Evolutionary conservation across 2,329 filamentous ascomycete species (phyloP), one percentile per base, ranked within the genome.

Genomic region (Aspergillus novoparasiticus): DNA sequence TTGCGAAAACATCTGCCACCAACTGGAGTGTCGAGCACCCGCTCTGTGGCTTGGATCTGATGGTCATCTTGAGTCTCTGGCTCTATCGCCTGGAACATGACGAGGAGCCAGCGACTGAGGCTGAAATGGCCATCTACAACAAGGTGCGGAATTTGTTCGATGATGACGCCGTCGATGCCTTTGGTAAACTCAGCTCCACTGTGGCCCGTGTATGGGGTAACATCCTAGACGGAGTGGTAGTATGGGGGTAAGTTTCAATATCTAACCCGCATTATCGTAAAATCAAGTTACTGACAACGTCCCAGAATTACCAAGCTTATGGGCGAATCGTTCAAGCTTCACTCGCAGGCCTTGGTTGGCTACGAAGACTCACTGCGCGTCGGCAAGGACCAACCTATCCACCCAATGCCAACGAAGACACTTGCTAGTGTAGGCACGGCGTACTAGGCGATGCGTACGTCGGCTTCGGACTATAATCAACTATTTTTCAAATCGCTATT

Each of bases 1-100:
- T 98, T 66, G 94, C 94, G n/a, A 90, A 94, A 70, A 97, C 94
- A 26, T 97, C 94, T 54, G 93, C 95, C 26, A 97, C 95, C 54
- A 98, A 98, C 81, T 99, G 95, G 95, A 98, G 94, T 78, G 92
- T 98, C 65, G 95, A 99, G 82, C 94, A 99, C 78, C 94, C 95
- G 58, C 89, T 99, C 63, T 97, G 94, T 75, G 94, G 94, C 66
- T 88, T 99, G 82, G 95, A 99, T 79, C 86, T 98, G 70, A 97
- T 99, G 88, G 95, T 98, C 78, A 95, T 97, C 72, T 89, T 99
- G 71, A 97, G 93, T 74, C 85, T 98, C 70, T 99, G 95, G 95
- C 90, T 99, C 73, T 98, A 97, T 84, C 93, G 94, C 82, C 90
- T 99, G 84, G 95, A 99, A 90, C 94, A 98, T 83, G 95, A 99